phyloP scores from a whole-genome alignment of 805 yeast genomes.

The Candida railenensis region DNA sequence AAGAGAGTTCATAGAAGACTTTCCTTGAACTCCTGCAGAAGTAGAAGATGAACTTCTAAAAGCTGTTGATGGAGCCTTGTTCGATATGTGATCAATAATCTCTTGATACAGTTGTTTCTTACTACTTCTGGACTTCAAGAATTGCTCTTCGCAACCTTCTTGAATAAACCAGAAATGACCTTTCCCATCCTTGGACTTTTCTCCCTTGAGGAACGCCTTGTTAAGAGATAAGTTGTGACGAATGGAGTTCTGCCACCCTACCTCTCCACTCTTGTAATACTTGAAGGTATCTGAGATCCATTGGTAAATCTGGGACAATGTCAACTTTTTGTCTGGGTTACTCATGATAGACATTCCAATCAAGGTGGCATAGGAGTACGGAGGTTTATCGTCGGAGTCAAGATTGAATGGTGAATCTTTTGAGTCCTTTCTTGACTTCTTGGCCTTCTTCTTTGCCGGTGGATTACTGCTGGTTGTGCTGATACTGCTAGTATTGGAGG shows the following conservation, averaged over 20 bases:
- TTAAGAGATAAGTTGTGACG: constrained; percentile 91
- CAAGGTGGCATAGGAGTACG: constrained; percentile 88
- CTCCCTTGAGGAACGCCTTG: constrained; percentile 89
- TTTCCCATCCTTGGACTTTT: constrained; percentile 85
- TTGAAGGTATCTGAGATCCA: constrained; percentile 90
- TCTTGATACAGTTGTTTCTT: constrained; percentile 45
- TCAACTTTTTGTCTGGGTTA: constrained; percentile 52
- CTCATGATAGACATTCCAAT: constrained; percentile 91
- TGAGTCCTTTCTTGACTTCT: constrained; percentile 25
- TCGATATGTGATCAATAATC: constrained; percentile 40
- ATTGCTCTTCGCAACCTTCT: constrained; percentile 78
- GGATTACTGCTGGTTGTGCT: constrained; percentile 33
- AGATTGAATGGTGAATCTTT: constrained; percentile 43
- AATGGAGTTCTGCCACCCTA: constrained; percentile 97
- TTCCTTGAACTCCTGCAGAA: constrained; percentile 3
- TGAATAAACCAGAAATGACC: constrained; percentile 94
- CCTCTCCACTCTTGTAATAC: constrained; percentile 79
- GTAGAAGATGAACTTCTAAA: constrained; percentile 6
- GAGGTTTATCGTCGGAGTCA: constrained; percentile 72
- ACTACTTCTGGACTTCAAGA: constrained; percentile 60
- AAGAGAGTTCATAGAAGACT: constrained; percentile 20
- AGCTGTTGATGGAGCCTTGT: constrained; percentile 8
- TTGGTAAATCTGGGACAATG: constrained; percentile 69
- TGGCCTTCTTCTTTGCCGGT: constrained; percentile 31
- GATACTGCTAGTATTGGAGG: constrained; percentile 5